phyloP scores from a whole-genome alignment of 1,284 basidiomycete genomes.

The Cryptococcus neoformans region DNA sequence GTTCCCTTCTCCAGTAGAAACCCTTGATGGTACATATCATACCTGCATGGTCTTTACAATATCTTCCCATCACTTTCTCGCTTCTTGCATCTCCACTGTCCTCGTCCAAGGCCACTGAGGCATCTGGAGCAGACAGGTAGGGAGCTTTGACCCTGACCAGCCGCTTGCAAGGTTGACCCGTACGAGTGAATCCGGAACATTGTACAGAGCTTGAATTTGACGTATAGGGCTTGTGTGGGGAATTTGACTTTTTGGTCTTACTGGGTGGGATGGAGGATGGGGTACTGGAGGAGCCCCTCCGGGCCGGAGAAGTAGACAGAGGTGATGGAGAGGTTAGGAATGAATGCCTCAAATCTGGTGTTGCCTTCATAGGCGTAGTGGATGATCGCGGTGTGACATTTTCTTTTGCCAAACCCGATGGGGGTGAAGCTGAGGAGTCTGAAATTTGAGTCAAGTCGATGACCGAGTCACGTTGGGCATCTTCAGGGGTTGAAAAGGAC shows the following conservation, averaged over 20 bases:
- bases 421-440: conserved; percentile 6
- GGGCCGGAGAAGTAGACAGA: neutral
- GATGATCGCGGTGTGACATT: conserved; percentile 21
- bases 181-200: conserved; percentile 46
- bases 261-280: neutral
- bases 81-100: conserved; percentile 15
- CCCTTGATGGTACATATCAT: conserved; percentile 42
- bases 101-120: neutral
- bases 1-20: conserved; percentile 38
- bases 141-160: conserved; percentile 37
- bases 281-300: neutral
- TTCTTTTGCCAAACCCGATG: neutral
- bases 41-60: conserved; percentile 48
- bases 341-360: neutral
- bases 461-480: neutral
- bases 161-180: conserved; percentile 45
- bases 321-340: neutral
- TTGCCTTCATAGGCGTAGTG: conserved; percentile 2
- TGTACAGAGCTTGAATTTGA: conserved; percentile 14
- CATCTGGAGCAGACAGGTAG: conserved; percentile 17
- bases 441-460: conserved; percentile 17
- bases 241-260: neutral
- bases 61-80: conserved; percentile 27
- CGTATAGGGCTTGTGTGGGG: neutral
- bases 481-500: too few relatives aligned